phyloP scores from a whole-genome alignment of 2,329 filamentous ascomycete genomes.

The Trichophyton rubrum region DNA sequence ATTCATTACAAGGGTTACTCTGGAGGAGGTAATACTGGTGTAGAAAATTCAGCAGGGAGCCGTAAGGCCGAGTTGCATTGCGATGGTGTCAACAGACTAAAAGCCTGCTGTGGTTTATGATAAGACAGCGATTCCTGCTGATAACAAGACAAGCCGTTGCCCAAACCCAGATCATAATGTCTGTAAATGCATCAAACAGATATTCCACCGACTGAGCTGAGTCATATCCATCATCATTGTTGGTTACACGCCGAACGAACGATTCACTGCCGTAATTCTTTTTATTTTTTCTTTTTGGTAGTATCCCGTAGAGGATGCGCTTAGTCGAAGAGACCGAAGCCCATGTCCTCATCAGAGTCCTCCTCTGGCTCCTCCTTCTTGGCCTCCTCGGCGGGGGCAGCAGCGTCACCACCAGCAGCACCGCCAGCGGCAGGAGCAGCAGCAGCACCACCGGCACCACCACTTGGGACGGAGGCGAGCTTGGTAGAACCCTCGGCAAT shows the following conservation, averaged over 20 bases:
- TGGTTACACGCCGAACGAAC: neutral
- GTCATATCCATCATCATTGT: neutral
- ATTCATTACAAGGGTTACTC: too few species aligned
- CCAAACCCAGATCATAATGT: neutral
- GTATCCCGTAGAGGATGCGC: constrained; percentile 10
- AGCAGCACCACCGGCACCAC: constrained; percentile 60
- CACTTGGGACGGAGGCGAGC: constrained; percentile 94
- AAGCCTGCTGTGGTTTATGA: neutral
- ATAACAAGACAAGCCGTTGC: neutral
- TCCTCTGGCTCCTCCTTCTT: constrained; percentile 69
- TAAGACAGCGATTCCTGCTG: neutral
- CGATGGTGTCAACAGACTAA: neutral
- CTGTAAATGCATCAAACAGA: neutral
- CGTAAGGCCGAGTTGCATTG: neutral
- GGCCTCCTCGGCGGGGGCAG: constrained; percentile 48
- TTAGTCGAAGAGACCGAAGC: constrained; percentile 59
- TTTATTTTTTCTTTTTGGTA: neutral
- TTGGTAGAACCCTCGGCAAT: constrained; percentile 82
- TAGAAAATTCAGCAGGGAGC: neutral
- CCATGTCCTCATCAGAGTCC: constrained; percentile 64
- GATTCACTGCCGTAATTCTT: neutral
- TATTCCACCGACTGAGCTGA: neutral
- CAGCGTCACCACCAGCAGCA: constrained; percentile 55
- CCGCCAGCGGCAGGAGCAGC: constrained; percentile 49
- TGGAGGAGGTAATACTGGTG: too few species aligned